Percentiles rank a stretch among this genome's conserved stretches.
phyloP scores from a whole-genome alignment of 768 basidiomycete species.

The Agaricus sinodeliciosus region DNA sequence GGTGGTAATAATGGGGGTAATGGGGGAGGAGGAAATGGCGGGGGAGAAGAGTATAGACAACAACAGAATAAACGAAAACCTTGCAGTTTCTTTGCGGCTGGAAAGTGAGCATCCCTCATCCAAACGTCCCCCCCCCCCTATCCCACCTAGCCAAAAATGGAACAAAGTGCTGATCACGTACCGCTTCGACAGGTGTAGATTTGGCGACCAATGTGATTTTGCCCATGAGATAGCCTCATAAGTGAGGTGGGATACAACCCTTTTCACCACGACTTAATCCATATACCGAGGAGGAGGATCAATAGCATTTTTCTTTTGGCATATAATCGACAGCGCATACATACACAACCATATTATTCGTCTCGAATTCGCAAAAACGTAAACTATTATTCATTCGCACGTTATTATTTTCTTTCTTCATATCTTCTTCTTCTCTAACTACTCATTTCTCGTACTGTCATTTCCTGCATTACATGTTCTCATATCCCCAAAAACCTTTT shows the following conservation, averaged over 20 bases:
- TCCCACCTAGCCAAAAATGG: slow-evolving; percentile 30
- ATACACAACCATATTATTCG: too few species aligned
- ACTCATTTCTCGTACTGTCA: too few species aligned
- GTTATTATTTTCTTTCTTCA: too few species aligned
- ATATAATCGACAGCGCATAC: too few species aligned
- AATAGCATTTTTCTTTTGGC: too few species aligned
- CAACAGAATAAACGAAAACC: slow-evolving; percentile 71
- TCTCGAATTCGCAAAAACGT: too few species aligned
- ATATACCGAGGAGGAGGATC: too few species aligned
- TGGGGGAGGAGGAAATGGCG: slow-evolving; percentile 41
- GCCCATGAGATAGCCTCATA: slow-evolving; percentile 48
- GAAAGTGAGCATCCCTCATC: slow-evolving; percentile 73
- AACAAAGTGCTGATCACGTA: slow-evolving; percentile 29
- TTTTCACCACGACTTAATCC: too few species aligned
- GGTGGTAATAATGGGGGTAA: slow-evolving; percentile 35
- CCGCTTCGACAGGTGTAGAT: slow-evolving; percentile 73
- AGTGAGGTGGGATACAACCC: neutral
- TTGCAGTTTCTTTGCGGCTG: slow-evolving; percentile 86
- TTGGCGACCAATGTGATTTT: slow-evolving; percentile 84
- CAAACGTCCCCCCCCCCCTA: slow-evolving; percentile 24
- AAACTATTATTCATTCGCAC: too few species aligned
- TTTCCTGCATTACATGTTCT: too few species aligned
- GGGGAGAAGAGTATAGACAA: slow-evolving; percentile 55
- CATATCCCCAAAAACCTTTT: too few species aligned
- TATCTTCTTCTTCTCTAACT: too few species aligned